phyloP scores from a whole-genome alignment of 2,329 filamentous ascomycete genomes.

The Canariomyces notabilis region DNA sequence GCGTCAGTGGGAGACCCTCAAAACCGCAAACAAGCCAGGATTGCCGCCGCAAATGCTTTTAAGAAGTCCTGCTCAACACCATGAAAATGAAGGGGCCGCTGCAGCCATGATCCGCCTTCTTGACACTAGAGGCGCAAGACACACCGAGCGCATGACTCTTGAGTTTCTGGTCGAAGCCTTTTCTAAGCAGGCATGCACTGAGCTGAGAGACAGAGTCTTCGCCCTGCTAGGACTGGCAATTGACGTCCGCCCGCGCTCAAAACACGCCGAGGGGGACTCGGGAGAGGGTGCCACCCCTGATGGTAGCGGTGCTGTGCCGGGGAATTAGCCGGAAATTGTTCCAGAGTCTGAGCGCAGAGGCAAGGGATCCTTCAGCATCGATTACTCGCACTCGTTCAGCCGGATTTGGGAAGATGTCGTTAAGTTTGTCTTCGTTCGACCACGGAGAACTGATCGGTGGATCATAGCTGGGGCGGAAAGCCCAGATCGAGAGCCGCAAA shows the following conservation, averaged over 20 bases:
- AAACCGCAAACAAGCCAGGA: not conserved
- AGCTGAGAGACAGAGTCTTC: constrained; percentile 17
- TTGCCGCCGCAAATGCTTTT: not conserved
- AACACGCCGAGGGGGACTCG: too few species aligned
- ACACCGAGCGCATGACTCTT: constrained; percentile 13
- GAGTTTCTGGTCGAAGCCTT: constrained; percentile 17
- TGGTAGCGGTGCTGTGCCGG: not conserved
- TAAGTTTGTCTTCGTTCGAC: constrained; percentile 5
- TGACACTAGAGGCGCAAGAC: constrained; percentile 4
- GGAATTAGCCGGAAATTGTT: not conserved
- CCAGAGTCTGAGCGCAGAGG: too few species aligned
- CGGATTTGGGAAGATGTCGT: constrained; percentile 18
- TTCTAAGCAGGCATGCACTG: constrained; percentile 7
- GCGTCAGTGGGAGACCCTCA: not conserved
- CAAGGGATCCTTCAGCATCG: constrained; percentile 2
- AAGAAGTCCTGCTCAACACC: too few species aligned
- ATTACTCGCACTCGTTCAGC: constrained; percentile 16
- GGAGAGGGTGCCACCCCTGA: too few species aligned
- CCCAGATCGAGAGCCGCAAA: not conserved
- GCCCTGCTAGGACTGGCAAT: constrained; percentile 17
- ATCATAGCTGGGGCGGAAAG: not conserved
- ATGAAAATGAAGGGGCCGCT: too few species aligned
- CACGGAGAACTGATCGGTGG: not conserved
- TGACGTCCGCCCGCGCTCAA: constrained; percentile 9
- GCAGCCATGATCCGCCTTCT: constrained; percentile 10